Base-by-base conservation (phyloP, 495 filamentous ascomycete genomes). In the Neohortaea acidophila region DNA sequence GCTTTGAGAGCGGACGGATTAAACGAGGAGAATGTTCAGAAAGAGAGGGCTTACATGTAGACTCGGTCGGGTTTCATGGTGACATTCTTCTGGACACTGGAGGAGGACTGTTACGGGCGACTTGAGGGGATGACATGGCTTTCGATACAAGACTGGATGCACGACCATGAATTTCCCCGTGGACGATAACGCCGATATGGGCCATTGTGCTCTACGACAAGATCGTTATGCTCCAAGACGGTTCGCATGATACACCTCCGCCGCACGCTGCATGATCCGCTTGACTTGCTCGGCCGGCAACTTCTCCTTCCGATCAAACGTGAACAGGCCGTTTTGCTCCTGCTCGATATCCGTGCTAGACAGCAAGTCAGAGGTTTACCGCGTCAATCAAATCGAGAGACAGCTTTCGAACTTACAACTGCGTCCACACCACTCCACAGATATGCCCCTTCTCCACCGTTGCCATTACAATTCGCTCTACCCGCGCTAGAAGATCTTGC, bases 341-440 rank as follows among this genome's bases (percentile, higher is more conserved):
- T 58, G 55, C 47, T 56, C 51, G 27, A 58, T 52, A 38, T 58
- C 55, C n/a, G 52, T 48, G 12, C 44, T 47, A 11, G 10, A 19
- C 20, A 31, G 13, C 29, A 23, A 29, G 10, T 13, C 14, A 14
- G 17, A 13, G 19, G 15, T 10, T 21, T 17, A 4, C 17, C 32
- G 11, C 7, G 18, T 12, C 14, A 9, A 4, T 36, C 22, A 17
- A 11, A 17, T n/a, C 19, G 28, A 21, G 20, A 13, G 14, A n/a
- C n/a, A n/a, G n/a, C n/a, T n/a, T n/a, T n/a, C n/a, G 20, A 15
- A 47, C 44, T 47, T 22, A 47, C 33, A 56, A 24, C 35, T 58
- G 55, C 25, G 55, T 58, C 32, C 48, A 58, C n/a, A 58, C 55
- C 35, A 53, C 43, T 4, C 52, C 55, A 36, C 52, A 49, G 13